Evolutionary conservation across 2,329 filamentous ascomycete species (phyloP).

Genomic region (Paradendryphiella salina): DNA sequence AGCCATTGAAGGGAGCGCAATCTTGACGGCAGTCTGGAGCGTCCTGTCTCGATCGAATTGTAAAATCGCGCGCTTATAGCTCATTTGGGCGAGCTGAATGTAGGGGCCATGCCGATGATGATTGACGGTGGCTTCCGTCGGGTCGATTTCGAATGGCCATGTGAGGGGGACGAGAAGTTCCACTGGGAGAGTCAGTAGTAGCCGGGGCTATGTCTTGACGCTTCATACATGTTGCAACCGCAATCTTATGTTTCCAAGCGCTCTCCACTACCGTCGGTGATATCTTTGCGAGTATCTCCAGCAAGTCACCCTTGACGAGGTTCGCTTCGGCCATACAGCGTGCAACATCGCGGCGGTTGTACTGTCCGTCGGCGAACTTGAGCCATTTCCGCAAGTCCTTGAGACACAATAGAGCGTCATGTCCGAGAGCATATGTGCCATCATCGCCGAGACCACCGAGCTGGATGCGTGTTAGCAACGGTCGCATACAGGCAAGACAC

Average conservation of each 20-base stretch:
- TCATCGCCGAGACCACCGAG: constrained; percentile 84
- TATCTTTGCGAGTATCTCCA: constrained; percentile 80
- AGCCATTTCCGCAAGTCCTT: constrained; percentile 96
- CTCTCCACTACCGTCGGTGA: constrained; percentile 72
- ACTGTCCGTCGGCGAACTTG: constrained; percentile 89
- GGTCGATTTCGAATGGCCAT: constrained; percentile 84
- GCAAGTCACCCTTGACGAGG: constrained; percentile 82
- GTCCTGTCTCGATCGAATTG: constrained; percentile 78
- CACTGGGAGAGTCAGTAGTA: constrained; percentile 52
- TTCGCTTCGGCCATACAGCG: constrained; percentile 91
- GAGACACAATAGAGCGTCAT: constrained; percentile 87
- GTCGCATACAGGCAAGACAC: not conserved
- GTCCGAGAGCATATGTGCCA: constrained; percentile 83
- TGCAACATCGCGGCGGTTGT: constrained; percentile 91
- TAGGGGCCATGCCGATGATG: constrained; percentile 91
- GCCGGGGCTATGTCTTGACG: fast-evolving
- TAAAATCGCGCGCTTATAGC: constrained; percentile 86
- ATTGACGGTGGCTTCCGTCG: constrained; percentile 83
- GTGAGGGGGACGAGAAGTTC: constrained; percentile 91
- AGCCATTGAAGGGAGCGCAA: constrained; percentile 85
- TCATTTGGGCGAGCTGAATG: constrained; percentile 81
- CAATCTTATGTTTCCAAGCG: constrained; percentile 75
- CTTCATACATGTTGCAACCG: constrained; percentile 70
- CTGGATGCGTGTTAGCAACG: constrained; percentile 53
- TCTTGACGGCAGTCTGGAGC: constrained; percentile 76